phyloP scores from a whole-genome alignment of 306 rosid species.

The Lablab purpureus region DNA sequence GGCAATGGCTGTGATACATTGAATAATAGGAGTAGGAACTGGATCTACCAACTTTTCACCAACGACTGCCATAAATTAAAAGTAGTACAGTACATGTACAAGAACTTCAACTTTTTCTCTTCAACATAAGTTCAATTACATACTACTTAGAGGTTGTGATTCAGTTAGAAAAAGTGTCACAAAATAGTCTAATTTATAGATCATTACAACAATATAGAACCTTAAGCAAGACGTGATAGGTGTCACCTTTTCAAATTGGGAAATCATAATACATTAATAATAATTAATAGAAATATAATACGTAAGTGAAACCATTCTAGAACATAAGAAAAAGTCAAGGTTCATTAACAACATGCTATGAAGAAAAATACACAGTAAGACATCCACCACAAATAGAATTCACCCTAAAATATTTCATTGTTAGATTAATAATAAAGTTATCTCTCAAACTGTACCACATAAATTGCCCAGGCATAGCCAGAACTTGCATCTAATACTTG shows the following conservation, averaged over 20 bases:
- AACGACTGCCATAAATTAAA: conserved; percentile 5
- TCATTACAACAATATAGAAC: background rate
- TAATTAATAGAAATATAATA: conserved; percentile 12
- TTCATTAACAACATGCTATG: conserved; percentile 9
- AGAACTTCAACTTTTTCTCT: conserved; percentile 1
- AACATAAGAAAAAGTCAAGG: background rate
- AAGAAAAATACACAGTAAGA: background rate
- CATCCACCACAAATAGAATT: conserved; percentile 33
- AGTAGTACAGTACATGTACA: background rate
- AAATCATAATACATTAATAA: background rate
- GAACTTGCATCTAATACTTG: conserved; percentile 17
- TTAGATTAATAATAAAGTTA: conserved; percentile 34
- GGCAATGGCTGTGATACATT: background rate
- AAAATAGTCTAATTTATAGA: conserved; percentile 25
- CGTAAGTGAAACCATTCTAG: conserved; percentile 4
- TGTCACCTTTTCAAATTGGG: conserved; percentile 18
- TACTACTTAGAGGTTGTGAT: conserved; percentile 25
- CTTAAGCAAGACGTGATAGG: conserved; percentile 23
- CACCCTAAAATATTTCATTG: conserved; percentile 22
- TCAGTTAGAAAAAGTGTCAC: conserved; percentile 8
- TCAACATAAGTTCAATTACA: conserved; percentile 15
- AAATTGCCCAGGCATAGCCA: conserved; percentile 12
- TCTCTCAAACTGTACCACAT: conserved; percentile 15
- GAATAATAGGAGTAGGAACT: background rate
- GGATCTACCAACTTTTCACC: conserved; percentile 11